phyloP scores from a whole-genome alignment of 495 filamentous ascomycete genomes.

The Penicillium simplicissimum region DNA sequence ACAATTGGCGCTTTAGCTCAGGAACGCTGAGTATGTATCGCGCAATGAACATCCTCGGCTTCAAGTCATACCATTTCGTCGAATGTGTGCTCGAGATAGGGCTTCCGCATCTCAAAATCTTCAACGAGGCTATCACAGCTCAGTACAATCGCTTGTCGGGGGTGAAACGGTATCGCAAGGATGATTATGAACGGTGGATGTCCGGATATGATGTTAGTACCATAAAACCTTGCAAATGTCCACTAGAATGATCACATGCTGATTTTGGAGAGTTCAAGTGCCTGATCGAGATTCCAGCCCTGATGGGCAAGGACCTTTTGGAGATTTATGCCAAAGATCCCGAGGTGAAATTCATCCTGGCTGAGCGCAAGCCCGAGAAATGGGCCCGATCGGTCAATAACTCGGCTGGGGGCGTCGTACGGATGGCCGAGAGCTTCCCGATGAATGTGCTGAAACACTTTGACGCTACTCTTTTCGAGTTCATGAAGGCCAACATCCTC shows the following conservation, averaged over 20 bases:
- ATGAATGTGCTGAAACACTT: constrained; percentile 28
- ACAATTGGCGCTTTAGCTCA: constrained; percentile 11
- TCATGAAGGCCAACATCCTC: constrained; percentile 19
- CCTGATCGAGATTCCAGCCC: constrained; percentile 25
- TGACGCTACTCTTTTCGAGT: constrained; percentile 13
- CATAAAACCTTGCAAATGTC: too few species aligned
- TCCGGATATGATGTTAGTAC: constrained; percentile 24
- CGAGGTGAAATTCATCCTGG: constrained; percentile 33
- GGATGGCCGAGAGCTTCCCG: constrained; percentile 16
- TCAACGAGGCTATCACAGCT: constrained; percentile 21
- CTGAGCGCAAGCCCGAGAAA: constrained; percentile 25
- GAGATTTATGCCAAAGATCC: constrained; percentile 24
- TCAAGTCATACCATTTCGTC: constrained; percentile 25
- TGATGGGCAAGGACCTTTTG: constrained; percentile 16
- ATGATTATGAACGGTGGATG: constrained; percentile 28
- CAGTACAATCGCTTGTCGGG: constrained; percentile 22
- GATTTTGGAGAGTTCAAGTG: constrained; percentile 15
- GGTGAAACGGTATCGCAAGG: constrained; percentile 12
- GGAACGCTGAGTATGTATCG: constrained; percentile 25
- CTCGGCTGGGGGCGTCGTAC: constrained; percentile 8
- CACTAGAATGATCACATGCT: too few species aligned
- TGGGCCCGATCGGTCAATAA: constrained; percentile 30
- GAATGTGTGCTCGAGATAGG: constrained; percentile 14
- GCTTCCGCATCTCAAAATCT: constrained; percentile 18
- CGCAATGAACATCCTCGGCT: constrained; percentile 29